Conservation (phyloP, 1,284 basidiomycete species). For the Meira nashicola region DNA sequence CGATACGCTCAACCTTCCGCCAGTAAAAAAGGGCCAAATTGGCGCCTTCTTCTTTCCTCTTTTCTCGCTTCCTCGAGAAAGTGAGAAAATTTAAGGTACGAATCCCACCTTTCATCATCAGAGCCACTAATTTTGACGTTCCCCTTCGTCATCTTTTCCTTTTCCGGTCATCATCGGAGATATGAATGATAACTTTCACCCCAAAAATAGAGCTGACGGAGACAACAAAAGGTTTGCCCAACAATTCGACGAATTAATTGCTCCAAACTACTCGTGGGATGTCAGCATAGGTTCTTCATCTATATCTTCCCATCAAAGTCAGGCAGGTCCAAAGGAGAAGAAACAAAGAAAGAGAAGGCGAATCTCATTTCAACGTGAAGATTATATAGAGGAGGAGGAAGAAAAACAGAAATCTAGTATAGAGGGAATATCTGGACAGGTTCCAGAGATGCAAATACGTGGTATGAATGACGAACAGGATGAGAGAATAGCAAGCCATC, state of each 20-base stretch:
- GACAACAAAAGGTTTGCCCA: slow-evolving; percentile 45
- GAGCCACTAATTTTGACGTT: slow-evolving; percentile 56
- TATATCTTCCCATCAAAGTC: neutral
- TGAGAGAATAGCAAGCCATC: neutral
- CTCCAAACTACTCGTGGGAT: slow-evolving; percentile 9
- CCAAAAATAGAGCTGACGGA: slow-evolving; percentile 47
- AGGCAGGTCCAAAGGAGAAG: neutral
- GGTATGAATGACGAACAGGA: neutral
- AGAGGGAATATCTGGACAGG: neutral
- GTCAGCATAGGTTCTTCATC: neutral
- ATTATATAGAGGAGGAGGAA: neutral
- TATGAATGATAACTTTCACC: slow-evolving; percentile 54
- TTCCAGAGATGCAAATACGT: too few species aligned
- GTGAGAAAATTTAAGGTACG: too few species aligned
- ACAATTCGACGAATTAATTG: neutral
- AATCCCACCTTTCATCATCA: too few species aligned
- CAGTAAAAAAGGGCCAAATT: too few species aligned
- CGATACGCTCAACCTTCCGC: too few species aligned
- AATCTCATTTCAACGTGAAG: neutral
- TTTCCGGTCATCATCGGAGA: slow-evolving; percentile 82
- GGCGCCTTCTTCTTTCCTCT: too few species aligned
- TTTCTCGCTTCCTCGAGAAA: too few species aligned
- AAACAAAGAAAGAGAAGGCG: neutral
- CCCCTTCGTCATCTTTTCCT: slow-evolving; percentile 78
- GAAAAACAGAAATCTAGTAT: neutral